Base-by-base conservation (phyloP, 805 yeast species). In the Candida khao-thaluensis region DNA sequence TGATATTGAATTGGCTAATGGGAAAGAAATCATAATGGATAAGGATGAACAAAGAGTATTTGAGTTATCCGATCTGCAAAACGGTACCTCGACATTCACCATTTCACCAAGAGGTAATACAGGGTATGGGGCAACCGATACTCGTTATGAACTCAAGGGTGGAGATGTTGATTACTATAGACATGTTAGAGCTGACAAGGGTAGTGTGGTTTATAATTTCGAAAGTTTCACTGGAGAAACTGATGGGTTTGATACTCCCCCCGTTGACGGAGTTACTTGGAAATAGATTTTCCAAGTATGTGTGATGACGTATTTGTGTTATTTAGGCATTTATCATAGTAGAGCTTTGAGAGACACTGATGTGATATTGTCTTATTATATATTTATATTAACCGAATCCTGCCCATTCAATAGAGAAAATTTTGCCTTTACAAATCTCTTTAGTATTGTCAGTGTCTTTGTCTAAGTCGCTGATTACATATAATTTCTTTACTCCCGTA, bases 361-460 rank as follows among this genome's bases (percentile, higher is more conserved):
- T 21, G 24, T 21, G 24, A 7, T 21, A 11, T 24, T 11, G 27
- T 24, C 6, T 5, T 14, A 26, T 26, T 7, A 7, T 7, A n/a
- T n/a, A n/a, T n/a, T n/a, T 8, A 10, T 22, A 10, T 21, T 59
- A 88, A 41, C 96, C 97, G 64, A 91, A 91, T 0, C 96, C 97
- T 0, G 98, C 89, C 99, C 99, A 91, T 62, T 91, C 96, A 2
- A 91, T 67, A 5, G 95, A 83, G 54, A 78, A 91, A 12, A 39
- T 30, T 17, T 26, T 26, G 3, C 34, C 30, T 45, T 44, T 12
- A 25, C 10, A 7, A 6, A 5, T 11, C 15, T 25, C 17, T 40
- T 20, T 48, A 17, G 18, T 3, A 7, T 21, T 11, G 4, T 12
- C 20, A 4, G 14, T 22, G 11, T 36, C 23, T 6, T 12, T 16